A percentile compares a stretch with the other conserved stretches of the same genome.
Evolutionary conservation across 1,284 basidiomycete genomes (phyloP).

Genomic region (Microbotryum lychnidis-dioicae): DNA sequence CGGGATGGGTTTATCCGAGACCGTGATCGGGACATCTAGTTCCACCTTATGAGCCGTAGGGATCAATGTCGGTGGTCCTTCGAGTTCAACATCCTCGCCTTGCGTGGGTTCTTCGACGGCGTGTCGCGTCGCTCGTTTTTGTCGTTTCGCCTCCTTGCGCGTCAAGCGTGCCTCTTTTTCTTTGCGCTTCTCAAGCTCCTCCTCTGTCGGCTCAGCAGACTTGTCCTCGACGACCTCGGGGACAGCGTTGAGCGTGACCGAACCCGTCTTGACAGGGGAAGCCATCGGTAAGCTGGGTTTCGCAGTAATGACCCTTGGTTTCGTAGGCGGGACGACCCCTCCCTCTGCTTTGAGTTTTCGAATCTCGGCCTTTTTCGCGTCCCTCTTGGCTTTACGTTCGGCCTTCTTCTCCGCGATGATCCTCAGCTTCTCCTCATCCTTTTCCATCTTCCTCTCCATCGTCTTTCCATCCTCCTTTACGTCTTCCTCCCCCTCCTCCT

Average conservation of each 20-base stretch:
- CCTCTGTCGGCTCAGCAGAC: constrained; percentile 21
- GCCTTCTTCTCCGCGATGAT: constrained; percentile 33
- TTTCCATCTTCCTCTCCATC: constrained; percentile 8
- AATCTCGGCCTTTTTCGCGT: constrained; percentile 34
- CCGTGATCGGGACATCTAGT: neutral
- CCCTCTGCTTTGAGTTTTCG: constrained; percentile 43
- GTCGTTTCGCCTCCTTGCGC: constrained; percentile 21
- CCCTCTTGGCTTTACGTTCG: constrained; percentile 12
- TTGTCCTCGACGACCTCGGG: constrained; percentile 13
- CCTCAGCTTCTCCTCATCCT: constrained; percentile 15
- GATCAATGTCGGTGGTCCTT: constrained; percentile 7
- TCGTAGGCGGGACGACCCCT: constrained; percentile 20
- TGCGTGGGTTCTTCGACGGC: neutral
- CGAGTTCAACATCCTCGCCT: constrained; percentile 2
- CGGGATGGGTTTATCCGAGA: neutral
- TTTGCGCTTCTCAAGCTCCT: constrained; percentile 27
- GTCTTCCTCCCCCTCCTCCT: constrained; percentile 2
- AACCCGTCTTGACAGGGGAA: too few relatives aligned
- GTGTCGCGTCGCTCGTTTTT: constrained; percentile 20
- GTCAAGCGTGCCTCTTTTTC: constrained; percentile 12
- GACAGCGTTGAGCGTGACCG: neutral
- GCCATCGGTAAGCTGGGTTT: neutral
- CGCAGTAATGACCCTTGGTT: constrained; percentile 2
- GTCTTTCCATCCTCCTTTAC: constrained; percentile 15
- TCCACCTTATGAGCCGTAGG: neutral